Evolutionary conservation across 208 protist species (phyloP).

Genomic region (Acanthamoeba sp.): DNA sequence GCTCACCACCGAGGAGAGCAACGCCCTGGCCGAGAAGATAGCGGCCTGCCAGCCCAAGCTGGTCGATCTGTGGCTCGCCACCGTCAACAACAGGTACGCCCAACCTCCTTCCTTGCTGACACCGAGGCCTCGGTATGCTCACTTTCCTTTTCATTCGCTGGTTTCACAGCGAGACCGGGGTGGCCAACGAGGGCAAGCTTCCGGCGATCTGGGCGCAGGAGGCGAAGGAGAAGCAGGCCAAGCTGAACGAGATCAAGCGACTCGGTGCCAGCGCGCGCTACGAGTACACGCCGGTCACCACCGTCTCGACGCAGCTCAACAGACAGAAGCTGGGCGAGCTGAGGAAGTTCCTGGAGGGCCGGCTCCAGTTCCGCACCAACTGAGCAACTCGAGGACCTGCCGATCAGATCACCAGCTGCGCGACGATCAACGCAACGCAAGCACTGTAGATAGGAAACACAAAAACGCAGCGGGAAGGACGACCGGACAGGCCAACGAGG

Average conservation of each 20-base stretch:
- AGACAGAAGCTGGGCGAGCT: constrained; percentile 48
- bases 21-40: constrained; percentile 36
- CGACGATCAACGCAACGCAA: background rate
- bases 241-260: constrained; percentile 65
- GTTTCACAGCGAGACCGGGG: background rate
- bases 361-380: constrained; percentile 58
- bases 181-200: constrained; percentile 55
- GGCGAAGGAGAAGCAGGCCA: constrained; percentile 35
- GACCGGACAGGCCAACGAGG: no score
- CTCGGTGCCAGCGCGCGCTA: constrained; percentile 45
- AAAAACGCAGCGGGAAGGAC: no score
- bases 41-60: constrained; percentile 15
- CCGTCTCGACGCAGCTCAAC: constrained; percentile 26
- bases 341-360: constrained; percentile 38
- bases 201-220: constrained; percentile 66
- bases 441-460: no score
- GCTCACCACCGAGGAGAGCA: constrained; percentile 47
- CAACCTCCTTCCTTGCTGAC: no score
- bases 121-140: no score
- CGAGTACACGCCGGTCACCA: constrained; percentile 55
- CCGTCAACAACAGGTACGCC: constrained; percentile 56
- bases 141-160: background rate
- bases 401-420: no score
- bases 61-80: constrained; percentile 54
- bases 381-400: background rate